Conservation (phyloP, 768 basidiomycete genomes). For the Panaeolus papilionaceus region DNA sequence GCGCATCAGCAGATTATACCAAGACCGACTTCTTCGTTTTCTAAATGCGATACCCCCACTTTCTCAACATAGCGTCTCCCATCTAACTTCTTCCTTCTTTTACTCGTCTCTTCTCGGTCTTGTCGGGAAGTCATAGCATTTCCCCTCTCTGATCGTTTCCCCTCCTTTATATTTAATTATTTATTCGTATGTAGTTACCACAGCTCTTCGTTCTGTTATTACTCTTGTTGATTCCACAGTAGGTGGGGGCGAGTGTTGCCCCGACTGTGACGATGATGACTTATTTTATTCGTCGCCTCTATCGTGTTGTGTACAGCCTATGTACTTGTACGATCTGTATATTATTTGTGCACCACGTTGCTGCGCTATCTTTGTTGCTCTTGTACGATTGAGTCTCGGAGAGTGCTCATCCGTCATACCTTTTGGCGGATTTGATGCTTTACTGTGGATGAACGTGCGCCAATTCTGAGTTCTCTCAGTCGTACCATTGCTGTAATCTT, state of each 20-base stretch:
- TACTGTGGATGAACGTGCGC: no score
- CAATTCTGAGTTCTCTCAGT: no score
- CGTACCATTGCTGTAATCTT: no score
- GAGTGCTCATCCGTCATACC: no score
- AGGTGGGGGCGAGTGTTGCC: neutral
- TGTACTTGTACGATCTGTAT: neutral
- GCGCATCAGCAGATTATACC: neutral
- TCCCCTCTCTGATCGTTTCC: neutral
- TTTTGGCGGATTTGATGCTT: no score
- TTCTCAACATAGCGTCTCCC: no score
- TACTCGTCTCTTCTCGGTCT: neutral
- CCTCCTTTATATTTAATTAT: neutral
- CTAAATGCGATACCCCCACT: neutral
- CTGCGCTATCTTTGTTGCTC: neutral
- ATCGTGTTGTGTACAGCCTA: neutral
- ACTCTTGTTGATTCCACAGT: neutral
- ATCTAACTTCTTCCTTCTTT: neutral
- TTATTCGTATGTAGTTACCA: conserved; percentile 2
- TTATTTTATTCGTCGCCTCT: neutral
- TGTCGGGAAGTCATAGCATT: neutral
- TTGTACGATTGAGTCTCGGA: no score
- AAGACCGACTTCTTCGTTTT: neutral
- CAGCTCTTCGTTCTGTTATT: neutral
- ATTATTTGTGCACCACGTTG: neutral
- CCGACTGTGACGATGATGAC: neutral